Percentiles rank a stretch among this genome's conserved stretches.
These are phyloP conservation scores for Fusarium pseudocircinatum DNA, from an alignment of 2,329 filamentous ascomycete genomes.

Conservation along the genomic window DNA sequence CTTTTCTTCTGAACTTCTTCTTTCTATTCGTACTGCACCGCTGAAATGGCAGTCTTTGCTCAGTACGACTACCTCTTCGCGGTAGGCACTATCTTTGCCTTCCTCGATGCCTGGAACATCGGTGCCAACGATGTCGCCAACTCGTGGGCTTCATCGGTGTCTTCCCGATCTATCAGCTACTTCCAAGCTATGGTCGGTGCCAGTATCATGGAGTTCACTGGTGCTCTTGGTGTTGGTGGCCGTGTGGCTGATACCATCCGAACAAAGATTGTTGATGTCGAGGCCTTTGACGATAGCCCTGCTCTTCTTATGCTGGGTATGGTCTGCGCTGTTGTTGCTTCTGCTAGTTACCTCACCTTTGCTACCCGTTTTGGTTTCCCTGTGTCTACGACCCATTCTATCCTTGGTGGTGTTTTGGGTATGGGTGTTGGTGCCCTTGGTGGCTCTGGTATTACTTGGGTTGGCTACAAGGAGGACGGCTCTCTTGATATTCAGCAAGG, in stretches of 20 bases:
- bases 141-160: constrained; percentile 79
- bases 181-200: constrained; percentile 68
- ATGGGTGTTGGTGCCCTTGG: constrained; percentile 67
- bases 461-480: constrained; percentile 53
- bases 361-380: constrained; percentile 65
- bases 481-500: constrained; percentile 55
- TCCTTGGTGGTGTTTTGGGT: constrained; percentile 68
- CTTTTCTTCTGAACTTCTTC: neutral
- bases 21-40: neutral
- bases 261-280: constrained; percentile 64
- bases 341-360: constrained; percentile 65
- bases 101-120: constrained; percentile 74
- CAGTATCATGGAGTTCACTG: constrained; percentile 69
- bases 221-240: constrained; percentile 67
- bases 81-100: constrained; percentile 71
- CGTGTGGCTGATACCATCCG: constrained; percentile 70
- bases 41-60: constrained; percentile 44
- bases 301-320: constrained; percentile 67
- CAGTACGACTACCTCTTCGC: constrained; percentile 72
- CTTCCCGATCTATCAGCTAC: constrained; percentile 72
- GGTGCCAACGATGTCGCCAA: constrained; percentile 77
- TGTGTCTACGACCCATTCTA: constrained; percentile 70
- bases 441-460: constrained; percentile 62
- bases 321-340: constrained; percentile 64
- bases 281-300: constrained; percentile 58